Base-by-base conservation (phyloP, 192 early-diverging fungal species). In the Chytriomyces confervae region DNA sequence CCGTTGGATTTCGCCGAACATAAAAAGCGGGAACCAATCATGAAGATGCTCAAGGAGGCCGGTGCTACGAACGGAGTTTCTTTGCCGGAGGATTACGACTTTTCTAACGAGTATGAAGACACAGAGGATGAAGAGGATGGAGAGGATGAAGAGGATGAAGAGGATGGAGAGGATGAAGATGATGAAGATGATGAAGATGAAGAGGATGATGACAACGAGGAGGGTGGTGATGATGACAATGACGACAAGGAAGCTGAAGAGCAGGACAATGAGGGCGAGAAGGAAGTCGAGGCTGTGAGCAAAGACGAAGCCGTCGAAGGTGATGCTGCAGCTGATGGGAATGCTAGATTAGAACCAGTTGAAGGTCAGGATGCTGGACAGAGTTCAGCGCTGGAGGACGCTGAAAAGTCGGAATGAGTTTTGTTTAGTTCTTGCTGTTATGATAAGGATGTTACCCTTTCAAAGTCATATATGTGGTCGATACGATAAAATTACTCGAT, bases 351-450 rank as follows among this genome's bases (percentile, higher is more conserved):
- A 29, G 63, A 5, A 18, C 36, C 36, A 36, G 36, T 36, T 36
- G 36, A 36, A 36, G 36, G 36, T 36, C 36, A 36, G 36, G 36
- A 36, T 36, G 63, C 20, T 18, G 46, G 9, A n/a, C 8, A 29
- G 8, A 43, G 43, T 18, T 29, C 8, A 9, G 66, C 46, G 11
- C 27, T n/a, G 44, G 44, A 29, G 3, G 36, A 29, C 13, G 66
- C 69, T 7, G 45, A 60, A 57, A 70, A 70, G 69, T 23, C 50
- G 69, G 45, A 60, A 36, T 45, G 51, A 36, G 36, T 36, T 36
- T 36, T 36, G 36, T 36, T 36, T 4, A 2, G 36, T 4, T 36
- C 36, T 36, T 36, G 36, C 36, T 27, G 69, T 24, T 8, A 16
- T 47, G 10, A 70, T 4, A 8, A 53, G 62, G 27, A 16, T 23